phyloP scores from a whole-genome alignment of 768 basidiomycete species.

The Hericium rajendrae region DNA sequence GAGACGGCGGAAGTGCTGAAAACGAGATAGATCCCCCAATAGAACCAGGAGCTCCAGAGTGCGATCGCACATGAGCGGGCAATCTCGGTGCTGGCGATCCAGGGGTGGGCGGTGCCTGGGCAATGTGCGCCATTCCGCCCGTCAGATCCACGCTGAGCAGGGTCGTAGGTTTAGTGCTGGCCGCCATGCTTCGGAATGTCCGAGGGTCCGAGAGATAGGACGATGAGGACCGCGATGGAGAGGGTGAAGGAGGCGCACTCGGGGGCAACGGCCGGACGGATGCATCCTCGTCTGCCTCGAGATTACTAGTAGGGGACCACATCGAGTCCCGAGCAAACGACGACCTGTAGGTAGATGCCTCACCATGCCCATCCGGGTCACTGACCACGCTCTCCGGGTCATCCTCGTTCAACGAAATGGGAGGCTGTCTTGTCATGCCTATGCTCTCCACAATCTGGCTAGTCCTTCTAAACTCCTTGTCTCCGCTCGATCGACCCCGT shows the following conservation, averaged over 20 bases:
- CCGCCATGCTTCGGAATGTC: conserved; percentile 74
- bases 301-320: conserved; percentile 67
- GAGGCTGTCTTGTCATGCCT: conserved; percentile 19
- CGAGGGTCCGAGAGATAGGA: conserved; percentile 75
- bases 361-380: conserved; percentile 20
- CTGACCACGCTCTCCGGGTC: conserved; percentile 26
- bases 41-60: conserved; percentile 42
- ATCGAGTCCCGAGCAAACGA: conserved; percentile 63
- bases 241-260: conserved; percentile 78
- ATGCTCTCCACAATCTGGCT: conserved; percentile 12
- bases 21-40: conserved; percentile 60
- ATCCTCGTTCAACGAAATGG: conserved; percentile 53
- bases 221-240: conserved; percentile 75
- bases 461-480: conserved; percentile 12
- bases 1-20: conserved; percentile 52
- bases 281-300: conserved; percentile 92
- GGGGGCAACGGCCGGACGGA: conserved; percentile 86
- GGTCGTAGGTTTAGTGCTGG: conserved; percentile 92
- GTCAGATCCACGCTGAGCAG: conserved; percentile 82
- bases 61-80: conserved; percentile 37
- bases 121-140: conserved; percentile 85
- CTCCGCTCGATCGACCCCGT: conserved; percentile 15
- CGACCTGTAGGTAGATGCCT: conserved; percentile 38
- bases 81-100: conserved; percentile 43
- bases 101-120: conserved; percentile 66